Evolutionary conservation across 1,284 basidiomycete genomes (phyloP), one percentile per base, ranked within the genome.

Genomic region (Chondrostereum purpureum): DNA sequence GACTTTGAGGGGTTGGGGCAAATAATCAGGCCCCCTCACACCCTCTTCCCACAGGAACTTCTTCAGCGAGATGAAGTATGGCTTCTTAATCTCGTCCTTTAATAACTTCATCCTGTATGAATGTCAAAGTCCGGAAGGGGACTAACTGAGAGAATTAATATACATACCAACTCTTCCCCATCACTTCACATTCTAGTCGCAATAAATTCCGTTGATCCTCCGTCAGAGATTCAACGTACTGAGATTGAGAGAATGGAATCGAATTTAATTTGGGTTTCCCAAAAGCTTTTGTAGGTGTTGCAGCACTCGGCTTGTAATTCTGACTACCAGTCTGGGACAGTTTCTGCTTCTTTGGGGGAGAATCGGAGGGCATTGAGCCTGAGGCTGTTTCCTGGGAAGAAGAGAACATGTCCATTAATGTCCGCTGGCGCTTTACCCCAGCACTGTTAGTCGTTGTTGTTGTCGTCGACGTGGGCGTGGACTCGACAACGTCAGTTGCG

Each of bases 11-110:
- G 62, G 58, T 24, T 60, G 59, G 17, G 64, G 57, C 43, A 61
- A 68, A 54, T 80, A 76, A 27, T 77, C 64, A 1, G 69, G 59
- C 18, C 75, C 77, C 51, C 62, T 70, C 18, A 87, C 74, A 13
- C 88, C 86, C 58, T 85, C 75, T 10, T 73, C 64, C 73, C 76
- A 80, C 16, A 90, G 69, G 53, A 80, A 88, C 44, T 68, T 65
- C 62, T 90, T 89, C 39, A 91, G 61, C 16, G 72, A 58, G 40
- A 88, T 63, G 55, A 91, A 91, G 59, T 88, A 90, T 0, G 80
- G 73, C 57, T 87, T 83, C 54, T 70, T 74, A 47, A 90, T 77
- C 55, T 88, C 85, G 50, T 83, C 76, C 52, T 80, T 78, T 45
- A 88, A 69, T 19, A 86, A 53, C 58, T 86, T 87, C 40, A 87